phyloP scores from a whole-genome alignment of 257 asterid species.

The Solanum arcanum region DNA sequence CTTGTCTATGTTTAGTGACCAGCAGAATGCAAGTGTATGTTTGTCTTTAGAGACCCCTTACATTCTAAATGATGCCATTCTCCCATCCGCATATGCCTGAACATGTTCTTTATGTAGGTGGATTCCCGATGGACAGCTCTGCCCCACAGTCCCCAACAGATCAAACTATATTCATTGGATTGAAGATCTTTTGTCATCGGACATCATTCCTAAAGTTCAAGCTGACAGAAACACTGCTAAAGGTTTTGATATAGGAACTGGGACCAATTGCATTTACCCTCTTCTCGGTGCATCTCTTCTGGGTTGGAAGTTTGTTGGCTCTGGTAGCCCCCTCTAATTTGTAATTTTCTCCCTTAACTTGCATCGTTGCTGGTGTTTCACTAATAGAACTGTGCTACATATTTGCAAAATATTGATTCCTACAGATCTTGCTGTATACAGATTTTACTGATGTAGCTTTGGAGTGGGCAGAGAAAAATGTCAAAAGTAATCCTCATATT shows the following conservation, averaged over 20 bases:
- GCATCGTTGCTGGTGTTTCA: neutral
- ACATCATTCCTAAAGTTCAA: conserved; percentile 24
- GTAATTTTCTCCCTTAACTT: neutral
- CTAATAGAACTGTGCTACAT: neutral
- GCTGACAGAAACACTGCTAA: conserved; percentile 16
- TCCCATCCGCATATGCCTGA: neutral
- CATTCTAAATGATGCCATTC: neutral
- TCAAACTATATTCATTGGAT: conserved; percentile 95
- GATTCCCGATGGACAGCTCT: conserved; percentile 98
- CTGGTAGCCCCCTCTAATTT: conserved; percentile 35
- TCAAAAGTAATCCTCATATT: conserved; percentile 55
- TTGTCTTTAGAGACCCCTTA: neutral
- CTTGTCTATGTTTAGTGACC: neutral
- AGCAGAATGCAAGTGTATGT: neutral
- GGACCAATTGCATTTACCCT: conserved; percentile 94
- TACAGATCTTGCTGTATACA: conserved; percentile 5
- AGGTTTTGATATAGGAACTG: conserved; percentile 96
- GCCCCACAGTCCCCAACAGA: conserved; percentile 94
- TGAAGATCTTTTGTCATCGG: conserved; percentile 70
- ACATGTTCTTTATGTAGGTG: conserved; percentile 41
- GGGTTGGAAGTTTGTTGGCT: conserved; percentile 90
- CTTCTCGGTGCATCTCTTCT: conserved; percentile 94
- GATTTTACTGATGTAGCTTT: conserved; percentile 86
- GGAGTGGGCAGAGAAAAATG: conserved; percentile 81
- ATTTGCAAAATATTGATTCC: neutral